Evolutionary conservation across 2,329 filamentous ascomycete genomes (phyloP), one percentile per base, ranked within the genome.

Genomic region (Salinomyces thailandicus): DNA sequence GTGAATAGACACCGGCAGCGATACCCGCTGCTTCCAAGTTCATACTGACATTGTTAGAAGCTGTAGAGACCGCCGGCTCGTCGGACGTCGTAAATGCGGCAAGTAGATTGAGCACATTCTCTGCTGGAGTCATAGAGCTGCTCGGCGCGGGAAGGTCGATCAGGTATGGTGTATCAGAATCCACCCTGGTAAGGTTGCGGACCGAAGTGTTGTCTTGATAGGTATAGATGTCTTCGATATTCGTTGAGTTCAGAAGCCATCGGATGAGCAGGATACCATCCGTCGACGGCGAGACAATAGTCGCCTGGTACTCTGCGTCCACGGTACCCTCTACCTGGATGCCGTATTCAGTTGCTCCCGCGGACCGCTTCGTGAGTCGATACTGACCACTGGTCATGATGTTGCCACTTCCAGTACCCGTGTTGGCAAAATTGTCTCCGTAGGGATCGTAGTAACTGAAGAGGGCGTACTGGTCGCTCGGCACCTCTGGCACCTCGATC

Each of bases 251-350:
- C 2, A 46, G 38, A 5, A 45, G 32, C 38, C 41, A 44, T 8
- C 45, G 45, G 20, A 46, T 32, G 11, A 48, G 30, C 5, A 48
- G 18, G 26, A 31, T 39, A 3, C 44, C 44, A 22, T 47, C 39
- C 5, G 35, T 37, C n/a, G 33, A 33, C 16, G 44, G 43, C 16
- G 44, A 41, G 30, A 43, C 29, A 24, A 47, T 37, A 17, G 31
- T 5, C 9, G 20, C 35, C 5, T 17, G 26, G 19, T 40, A 37
- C 15, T 31, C 27, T 12, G 18, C 14, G n/a, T 12, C 11, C 9
- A 13, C 18, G 14, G 17, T n/a, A 6, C 11, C 16, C 12, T 11
- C 15, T 20, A 16, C 15, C 19, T 13, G 7, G 11, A 26, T 12
- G n/a, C 18, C 32, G 9, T 15, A 8, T 9, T 26, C 22, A n/a